These are phyloP conservation scores for Lipomyces starkeyi DNA, from an alignment of 805 yeast genomes.

Conservation along the genomic window DNA sequence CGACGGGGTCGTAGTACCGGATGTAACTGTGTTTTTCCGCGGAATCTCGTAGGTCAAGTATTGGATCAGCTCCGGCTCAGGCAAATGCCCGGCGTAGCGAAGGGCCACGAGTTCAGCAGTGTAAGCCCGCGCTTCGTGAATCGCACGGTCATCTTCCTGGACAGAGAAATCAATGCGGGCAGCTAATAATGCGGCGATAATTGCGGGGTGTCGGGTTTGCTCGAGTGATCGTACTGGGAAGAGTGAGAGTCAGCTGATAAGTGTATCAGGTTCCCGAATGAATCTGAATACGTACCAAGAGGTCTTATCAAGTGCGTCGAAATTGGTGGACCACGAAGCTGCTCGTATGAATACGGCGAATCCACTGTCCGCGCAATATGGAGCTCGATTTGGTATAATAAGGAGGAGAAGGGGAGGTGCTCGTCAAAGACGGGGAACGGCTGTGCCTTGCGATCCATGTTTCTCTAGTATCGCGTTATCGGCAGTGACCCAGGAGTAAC, in stretches of 20 bases:
- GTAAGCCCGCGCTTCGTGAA: conserved; percentile 43
- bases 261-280: not conserved
- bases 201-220: conserved; percentile 42
- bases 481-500: not conserved
- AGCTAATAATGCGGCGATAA: conserved; percentile 44
- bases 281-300: conserved; percentile 33
- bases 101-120: conserved; percentile 44
- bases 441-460: conserved; percentile 36
- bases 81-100: conserved; percentile 41
- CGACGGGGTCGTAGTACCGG: conserved; percentile 1
- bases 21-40: conserved; percentile 14
- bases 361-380: conserved; percentile 40
- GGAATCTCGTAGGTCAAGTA: conserved; percentile 34
- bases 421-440: conserved; percentile 40
- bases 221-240: conserved; percentile 35
- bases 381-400: conserved; percentile 40
- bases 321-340: conserved; percentile 41
- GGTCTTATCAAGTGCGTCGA: conserved; percentile 40
- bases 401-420: conserved; percentile 39
- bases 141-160: conserved; percentile 40
- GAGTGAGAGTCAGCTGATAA: not conserved
- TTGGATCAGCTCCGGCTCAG: conserved; percentile 35
- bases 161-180: conserved; percentile 42
- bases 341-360: conserved; percentile 44
- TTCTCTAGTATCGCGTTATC: not conserved